Evolutionary conservation across 345 rosid genomes (phyloP), one percentile per base, ranked within the genome.

Genomic region (Zanthoxylum bungeanum): DNA sequence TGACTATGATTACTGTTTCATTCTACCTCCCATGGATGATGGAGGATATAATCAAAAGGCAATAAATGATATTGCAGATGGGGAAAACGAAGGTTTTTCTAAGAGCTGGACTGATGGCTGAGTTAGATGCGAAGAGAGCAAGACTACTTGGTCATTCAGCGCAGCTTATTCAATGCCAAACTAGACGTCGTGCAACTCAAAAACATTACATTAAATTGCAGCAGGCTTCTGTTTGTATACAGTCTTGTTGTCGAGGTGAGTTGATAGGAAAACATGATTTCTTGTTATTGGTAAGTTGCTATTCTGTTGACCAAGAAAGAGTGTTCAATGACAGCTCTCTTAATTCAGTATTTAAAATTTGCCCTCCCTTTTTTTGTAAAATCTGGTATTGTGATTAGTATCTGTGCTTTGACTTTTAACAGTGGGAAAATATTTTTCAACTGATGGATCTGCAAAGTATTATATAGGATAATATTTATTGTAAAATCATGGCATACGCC

Each of bases 201-300:
- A 90, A 75, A 76, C 82, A 73, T 28, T 92, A 75, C 73, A 60
- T 81, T 60, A 28, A 63, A 22, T 46, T 80, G 80, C 80, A 85
- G 31, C 81, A 31, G 80, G 79, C 82, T 78, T 86, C 93, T 42
- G 80, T 94, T 69, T 68, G 59, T 21, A 72, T 92, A 85, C 97
- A 94, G 68, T 74, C 98, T 76, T 76, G 60, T 40, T 89, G 97
- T 96, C 90, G 95, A 86, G 93, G 98, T 90, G 72, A 78, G 83
- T 73, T 37, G 34, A n/a, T 57, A 46, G 55, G 60, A 70, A 70
- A 59, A 7, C 16, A 62, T 69, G 63, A 58, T 58, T 11, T 55
- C 2, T 28, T 37, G 52, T 75, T 39, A 24, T 63, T 33, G 62
- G 40, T 62, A 37, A 34, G 37, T 39, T 40, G 60, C 46, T 34